Base-by-base conservation (phyloP, 305 asterid genomes). In the Fraxinus sp. region DNA sequence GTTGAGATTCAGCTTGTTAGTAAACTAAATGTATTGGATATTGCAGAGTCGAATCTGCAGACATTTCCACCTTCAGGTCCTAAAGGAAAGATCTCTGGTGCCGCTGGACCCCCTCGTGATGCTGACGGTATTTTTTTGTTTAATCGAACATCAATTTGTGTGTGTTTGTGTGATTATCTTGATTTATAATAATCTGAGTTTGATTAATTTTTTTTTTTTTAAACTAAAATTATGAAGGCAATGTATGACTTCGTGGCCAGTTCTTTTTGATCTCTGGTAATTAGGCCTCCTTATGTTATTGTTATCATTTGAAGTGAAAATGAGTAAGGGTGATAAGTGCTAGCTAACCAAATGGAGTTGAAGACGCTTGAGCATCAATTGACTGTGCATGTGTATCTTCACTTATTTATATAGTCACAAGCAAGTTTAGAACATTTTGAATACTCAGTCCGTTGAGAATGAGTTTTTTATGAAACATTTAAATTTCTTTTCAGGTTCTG, bases 101-200 rank as follows among this genome's bases (percentile, higher is more conserved):
- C 84, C 46, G 83, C 92, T 62, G 89, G 91, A 33, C 98, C 99
- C n/a, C 99, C 99, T 82, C 98, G 99, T 8, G 99, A 94, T 85
- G 97, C 95, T 1, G 99, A 95, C 77, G 99, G 99, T 95, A 91
- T n/a, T 66, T 78, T 82, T 82, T 49, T 22, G 81, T 72, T 79
- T 79, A 71, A 46, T 37, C 49, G 10, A 73, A 66, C 18, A 70
- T 66, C 36, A 66, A 10, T 24, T 28, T 66, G 73, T 28, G 33
- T 64, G 30, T 62, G 30, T 66, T 26, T 8, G 7, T 26, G 33
- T 26, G 74, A 13, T 24, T 66, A 26, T 66, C 74, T 66, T 26
- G 36, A 66, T 24, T 36, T 24, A 26, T 11, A 28, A 28, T 62
- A 28, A 66, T 18, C 5, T 7, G 35, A 64, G 73, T 64, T 66